Percentiles rank a stretch among this genome's conserved stretches.
phyloP scores from a whole-genome alignment of 345 rosid species.

The Acer negundo region DNA sequence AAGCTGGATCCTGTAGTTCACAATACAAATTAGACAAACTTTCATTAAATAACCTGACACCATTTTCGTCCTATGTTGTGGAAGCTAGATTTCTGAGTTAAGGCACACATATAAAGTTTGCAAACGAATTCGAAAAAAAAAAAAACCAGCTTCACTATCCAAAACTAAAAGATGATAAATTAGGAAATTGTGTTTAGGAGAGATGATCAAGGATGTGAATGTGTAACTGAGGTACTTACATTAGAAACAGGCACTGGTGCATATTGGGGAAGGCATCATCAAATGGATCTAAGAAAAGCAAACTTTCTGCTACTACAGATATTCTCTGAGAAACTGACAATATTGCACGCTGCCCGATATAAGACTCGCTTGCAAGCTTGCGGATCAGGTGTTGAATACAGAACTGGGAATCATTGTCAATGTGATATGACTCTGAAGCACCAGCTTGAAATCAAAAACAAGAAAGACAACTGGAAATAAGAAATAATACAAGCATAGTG shows the following conservation, averaged over 20 bases:
- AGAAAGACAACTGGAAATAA: constrained; percentile 7
- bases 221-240: constrained; percentile 45
- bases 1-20: constrained; percentile 76
- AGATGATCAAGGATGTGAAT: constrained; percentile 9
- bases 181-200: neutral
- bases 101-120: too few relatives aligned
- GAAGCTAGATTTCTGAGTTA: too few relatives aligned
- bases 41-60: neutral
- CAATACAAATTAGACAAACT: neutral
- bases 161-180: neutral
- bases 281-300: constrained; percentile 81
- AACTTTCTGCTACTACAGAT: constrained; percentile 56
- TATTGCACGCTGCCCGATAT: constrained; percentile 69
- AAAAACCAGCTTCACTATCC: neutral
- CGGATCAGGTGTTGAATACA: constrained; percentile 81
- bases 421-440: constrained; percentile 38
- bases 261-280: constrained; percentile 62
- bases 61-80: neutral
- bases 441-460: constrained; percentile 26
- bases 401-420: constrained; percentile 45
- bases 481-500: neutral
- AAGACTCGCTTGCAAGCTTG: constrained; percentile 66
- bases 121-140: neutral
- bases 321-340: constrained; percentile 71
- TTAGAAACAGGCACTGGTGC: constrained; percentile 62